Evolutionary conservation across 371 early-diverging fungal species (phyloP).

Genomic region (Circinella umbellata): DNA sequence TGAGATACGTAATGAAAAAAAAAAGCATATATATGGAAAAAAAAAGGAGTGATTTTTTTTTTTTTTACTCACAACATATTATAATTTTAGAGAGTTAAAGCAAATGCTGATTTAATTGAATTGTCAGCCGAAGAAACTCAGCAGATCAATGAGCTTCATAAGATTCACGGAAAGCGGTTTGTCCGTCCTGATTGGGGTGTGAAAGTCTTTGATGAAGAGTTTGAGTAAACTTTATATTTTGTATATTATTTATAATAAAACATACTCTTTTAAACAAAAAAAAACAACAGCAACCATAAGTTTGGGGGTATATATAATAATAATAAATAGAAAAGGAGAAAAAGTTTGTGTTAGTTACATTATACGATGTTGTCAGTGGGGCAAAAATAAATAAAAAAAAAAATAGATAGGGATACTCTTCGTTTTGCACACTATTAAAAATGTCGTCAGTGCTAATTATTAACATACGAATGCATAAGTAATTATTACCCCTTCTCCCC

Average conservation of each 20-base stretch:
- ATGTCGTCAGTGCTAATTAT: constrained; percentile 9
- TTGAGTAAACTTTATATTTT: constrained; percentile 14
- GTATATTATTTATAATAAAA: too few relatives aligned
- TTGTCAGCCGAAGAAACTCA: constrained; percentile 44
- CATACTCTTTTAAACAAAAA: not conserved
- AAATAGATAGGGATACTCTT: not conserved
- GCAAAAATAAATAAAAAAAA: not conserved
- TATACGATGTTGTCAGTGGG: constrained; percentile 14
- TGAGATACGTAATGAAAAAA: not conserved
- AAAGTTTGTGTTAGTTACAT: not conserved
- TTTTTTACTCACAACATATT: not conserved
- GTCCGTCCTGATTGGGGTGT: constrained; percentile 45
- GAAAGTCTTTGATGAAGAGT: constrained; percentile 46
- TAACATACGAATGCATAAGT: too few relatives aligned
- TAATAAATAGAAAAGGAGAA: not conserved
- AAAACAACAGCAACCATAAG: too few relatives aligned
- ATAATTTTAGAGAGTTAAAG: constrained; percentile 39
- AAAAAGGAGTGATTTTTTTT: too few relatives aligned
- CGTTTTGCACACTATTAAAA: not conserved
- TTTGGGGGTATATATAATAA: not conserved
- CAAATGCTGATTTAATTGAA: constrained; percentile 46
- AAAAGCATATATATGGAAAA: too few relatives aligned
- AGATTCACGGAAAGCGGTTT: constrained; percentile 37
- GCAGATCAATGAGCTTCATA: constrained; percentile 45
- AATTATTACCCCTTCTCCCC: not conserved